A percentile compares a stretch with the other conserved stretches of the same genome.
phyloP scores from a whole-genome alignment of 441 rosid genomes.

The Pelargonium myrrhifolium region DNA sequence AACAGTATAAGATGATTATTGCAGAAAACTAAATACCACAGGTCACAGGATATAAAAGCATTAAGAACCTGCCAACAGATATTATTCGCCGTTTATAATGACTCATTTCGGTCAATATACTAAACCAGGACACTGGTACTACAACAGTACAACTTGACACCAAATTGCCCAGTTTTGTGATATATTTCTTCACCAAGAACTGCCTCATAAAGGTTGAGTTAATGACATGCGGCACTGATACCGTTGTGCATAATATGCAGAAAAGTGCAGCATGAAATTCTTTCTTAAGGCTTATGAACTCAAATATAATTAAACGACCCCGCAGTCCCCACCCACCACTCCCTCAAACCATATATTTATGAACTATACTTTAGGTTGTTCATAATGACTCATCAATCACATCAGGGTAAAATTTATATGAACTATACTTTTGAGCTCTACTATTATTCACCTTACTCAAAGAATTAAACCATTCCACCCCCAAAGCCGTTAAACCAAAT shows the following conservation, averaged over 20 bases:
- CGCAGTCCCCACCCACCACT: background rate
- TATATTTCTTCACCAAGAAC: background rate
- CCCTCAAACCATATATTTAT: background rate
- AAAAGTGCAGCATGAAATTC: background rate
- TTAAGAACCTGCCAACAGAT: background rate
- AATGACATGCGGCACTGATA: background rate
- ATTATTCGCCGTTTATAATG: too few species aligned
- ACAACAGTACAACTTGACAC: background rate
- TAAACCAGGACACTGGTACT: background rate
- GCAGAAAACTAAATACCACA: background rate
- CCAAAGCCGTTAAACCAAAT: background rate
- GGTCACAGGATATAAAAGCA: background rate
- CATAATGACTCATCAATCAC: too few species aligned
- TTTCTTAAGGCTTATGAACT: background rate
- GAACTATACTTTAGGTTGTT: too few species aligned
- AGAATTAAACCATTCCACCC: background rate
- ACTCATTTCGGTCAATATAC: background rate
- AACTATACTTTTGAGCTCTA: background rate
- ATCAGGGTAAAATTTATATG: background rate
- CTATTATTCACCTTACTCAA: background rate
- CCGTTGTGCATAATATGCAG: too few species aligned
- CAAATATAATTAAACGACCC: background rate
- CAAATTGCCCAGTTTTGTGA: background rate
- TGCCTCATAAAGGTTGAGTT: background rate
- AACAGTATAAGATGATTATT: background rate